Evolutionary conservation across 495 filamentous ascomycete genomes (phyloP), one percentile per base, ranked within the genome.

Genomic region (Platismatia glauca): DNA sequence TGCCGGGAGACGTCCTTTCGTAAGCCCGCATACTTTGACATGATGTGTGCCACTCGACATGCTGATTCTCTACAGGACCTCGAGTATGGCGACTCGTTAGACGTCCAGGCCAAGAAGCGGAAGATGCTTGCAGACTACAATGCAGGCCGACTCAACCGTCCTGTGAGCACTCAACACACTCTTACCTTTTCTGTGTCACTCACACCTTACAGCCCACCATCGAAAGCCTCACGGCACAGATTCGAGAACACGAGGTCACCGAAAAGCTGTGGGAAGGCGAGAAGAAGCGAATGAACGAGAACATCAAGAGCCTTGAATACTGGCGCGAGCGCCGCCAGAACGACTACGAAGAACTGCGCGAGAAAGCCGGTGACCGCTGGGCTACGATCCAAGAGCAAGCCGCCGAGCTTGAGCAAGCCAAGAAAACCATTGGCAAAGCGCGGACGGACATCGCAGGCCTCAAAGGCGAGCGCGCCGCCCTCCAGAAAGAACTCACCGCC

Each of bases 401-500:
- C 13, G 48, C 39, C 16, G 58, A 59, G n/a, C 38, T 64, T n/a
- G 35, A 61, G 8, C 62, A 66, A 22, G 38, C 50, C 1, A 73
- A 78, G 38, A 70, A 74, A 64, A 62, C 74, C 48, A 27, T 72
- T 64, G 67, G 82, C 71, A 72, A 72, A 64, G 70, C 76, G 58
- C 69, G 71, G 60, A 65, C 76, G 16, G 78, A 86, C 7, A 68
- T 75, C 3, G 59, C 73, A 1, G 74, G 77, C 16, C 64, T 84
- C 13, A 83, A 81, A 61, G 75, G 80, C 43, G 77, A 81, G 58
- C 77, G 76, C 9, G 74, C 71, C 11, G 67, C 69, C 5, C 70
- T 87, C 15, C 68, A 81, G 57, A 70, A 73, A 13, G 77, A 84
- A 9, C 74, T 88, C 15, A 70, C 77, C 37, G 72, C 78, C 20